Evolutionary conservation across 495 filamentous ascomycete genomes (phyloP), one percentile per base, ranked within the genome.

Genomic region (Aspergillus baeticus): DNA sequence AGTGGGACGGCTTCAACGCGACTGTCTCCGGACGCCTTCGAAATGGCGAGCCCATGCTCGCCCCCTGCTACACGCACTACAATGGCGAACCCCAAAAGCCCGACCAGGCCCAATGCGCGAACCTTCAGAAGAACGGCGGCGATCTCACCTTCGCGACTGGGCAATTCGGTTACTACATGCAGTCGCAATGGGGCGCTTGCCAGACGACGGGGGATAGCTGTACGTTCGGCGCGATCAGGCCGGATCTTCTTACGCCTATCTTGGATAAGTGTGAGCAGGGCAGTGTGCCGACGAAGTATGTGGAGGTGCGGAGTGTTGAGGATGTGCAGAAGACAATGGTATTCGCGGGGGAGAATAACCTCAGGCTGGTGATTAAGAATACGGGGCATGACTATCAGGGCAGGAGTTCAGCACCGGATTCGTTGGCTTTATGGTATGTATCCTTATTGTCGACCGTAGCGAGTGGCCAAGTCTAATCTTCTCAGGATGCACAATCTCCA

Each of bases 291-390:
- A 4, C 6, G 11, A 58, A 58, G 31, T 58, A 58, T 31, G 39
- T 58, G n/a, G 48, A 58, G 10, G 56, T 39, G 5, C 15, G 34
- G 10, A 29, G 14, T 8, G 49, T 59, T 6, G 42, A 54, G 14
- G 41, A 59, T 17, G 35, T 59, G 7, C 48, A 15, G 42, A 44
- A 51, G 58, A 41, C 11, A 15, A 17, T 54, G 31, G 41, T n/a
- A 2, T 65, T 65, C 51, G 62, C 62, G 14, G 51, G 29, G 14
- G 15, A 55, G 47, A 18, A 58, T 21, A 73, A 77, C 66, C 62
- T 77, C 26, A 73, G 73, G 7, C 37, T 69, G 13, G 62, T 64
- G 22, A 48, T 69, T 15, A 69, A 69, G 73, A 79, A 78, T 49
- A 79, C 73, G 13, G 77, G 77, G 8, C 76, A 84, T 49, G 57